Conservation (phyloP, 257 asterid species). For the Solanum rostratum region DNA sequence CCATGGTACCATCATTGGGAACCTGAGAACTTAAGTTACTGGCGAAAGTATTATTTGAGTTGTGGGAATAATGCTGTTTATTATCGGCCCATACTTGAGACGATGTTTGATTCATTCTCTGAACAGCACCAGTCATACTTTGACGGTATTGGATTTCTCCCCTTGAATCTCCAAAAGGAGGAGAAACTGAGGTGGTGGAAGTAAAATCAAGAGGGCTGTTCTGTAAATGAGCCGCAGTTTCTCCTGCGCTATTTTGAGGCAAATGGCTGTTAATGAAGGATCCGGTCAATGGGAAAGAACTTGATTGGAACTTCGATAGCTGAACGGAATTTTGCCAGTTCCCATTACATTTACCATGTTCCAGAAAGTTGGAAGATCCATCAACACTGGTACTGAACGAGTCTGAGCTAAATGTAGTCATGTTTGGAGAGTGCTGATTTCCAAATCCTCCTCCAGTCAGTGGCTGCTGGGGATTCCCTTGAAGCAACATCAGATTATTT, state of each 20-base stretch:
- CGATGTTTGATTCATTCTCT: slow-evolving; percentile 23
- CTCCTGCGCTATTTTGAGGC: slow-evolving; percentile 26
- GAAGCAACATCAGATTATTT: slow-evolving; percentile 24
- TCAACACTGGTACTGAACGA: slow-evolving; percentile 21
- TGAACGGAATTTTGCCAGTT: slow-evolving; percentile 35
- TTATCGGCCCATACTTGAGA: slow-evolving; percentile 36
- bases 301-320: slow-evolving; percentile 28
- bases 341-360: slow-evolving; percentile 34
- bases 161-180: slow-evolving; percentile 38
- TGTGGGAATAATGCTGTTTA: slow-evolving; percentile 22
- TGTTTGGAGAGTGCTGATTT: slow-evolving; percentile 25
- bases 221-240: slow-evolving; percentile 24
- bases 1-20: slow-evolving; percentile 21
- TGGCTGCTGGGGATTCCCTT: slow-evolving; percentile 34
- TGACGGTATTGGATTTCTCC: slow-evolving; percentile 29
- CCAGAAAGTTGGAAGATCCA: slow-evolving; percentile 35
- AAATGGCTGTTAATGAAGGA: slow-evolving; percentile 30
- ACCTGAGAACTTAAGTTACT: slow-evolving; percentile 22
- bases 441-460: slow-evolving; percentile 34
- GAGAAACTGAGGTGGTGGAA: slow-evolving; percentile 23
- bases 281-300: slow-evolving; percentile 30
- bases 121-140: slow-evolving; percentile 27
- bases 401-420: slow-evolving; percentile 38
- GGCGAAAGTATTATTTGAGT: slow-evolving; percentile 17
- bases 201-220: slow-evolving; percentile 27